Evolutionary conservation across 805 yeast species (phyloP), one percentile per base, ranked within the genome.

Genomic region (Kluyveromyces lactis): DNA sequence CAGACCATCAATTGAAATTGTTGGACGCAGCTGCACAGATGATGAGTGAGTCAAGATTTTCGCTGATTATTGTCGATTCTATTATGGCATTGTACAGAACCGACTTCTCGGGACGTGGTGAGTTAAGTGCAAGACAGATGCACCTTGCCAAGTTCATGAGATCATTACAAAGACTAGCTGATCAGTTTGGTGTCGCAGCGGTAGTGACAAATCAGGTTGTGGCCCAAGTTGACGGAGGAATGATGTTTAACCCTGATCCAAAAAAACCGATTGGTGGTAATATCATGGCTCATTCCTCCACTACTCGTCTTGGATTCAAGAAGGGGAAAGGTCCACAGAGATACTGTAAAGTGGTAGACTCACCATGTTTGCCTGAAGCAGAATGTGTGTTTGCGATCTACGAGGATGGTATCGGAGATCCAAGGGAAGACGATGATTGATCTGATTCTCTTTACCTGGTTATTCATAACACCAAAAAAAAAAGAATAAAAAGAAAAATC

Each of bases 251-350:
- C 51, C 95, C 96, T 1, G 98, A 92, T 61, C 97, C 97, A 12
- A 92, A 92, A 62, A 92, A 92, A 61, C 98, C 98, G 13, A 90
- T 92, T 50, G 98, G 98, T 45, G 98, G 98, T 52, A 90, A 92
- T 56, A 92, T 92, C 51, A 81, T 92, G 60, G 98, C 97, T 1
- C 98, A 92, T 61, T 80, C 95, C 15, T 87, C 97, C 2, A 90
- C 97, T 4, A 92, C 98, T 2, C 75, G 98, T 54, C 71, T 92
- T 43, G 82, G 84, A 40, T 79, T 92, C 60, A 83, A 81, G 56
- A 92, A 92, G 65, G 96, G 95, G 39, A 77, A 81, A 53, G 97
- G 83, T 13, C 94, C 86, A 50, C 89, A 85, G 55, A 81, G 98
- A 69, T 79, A 86, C 18, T 92, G 97, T 67, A 87, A 86, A 62